A percentile compares a stretch with the other conserved stretches of the same genome.
Conservation (phyloP, 2,329 filamentous ascomycete genomes). For the Fusarium pininemorale region DNA sequence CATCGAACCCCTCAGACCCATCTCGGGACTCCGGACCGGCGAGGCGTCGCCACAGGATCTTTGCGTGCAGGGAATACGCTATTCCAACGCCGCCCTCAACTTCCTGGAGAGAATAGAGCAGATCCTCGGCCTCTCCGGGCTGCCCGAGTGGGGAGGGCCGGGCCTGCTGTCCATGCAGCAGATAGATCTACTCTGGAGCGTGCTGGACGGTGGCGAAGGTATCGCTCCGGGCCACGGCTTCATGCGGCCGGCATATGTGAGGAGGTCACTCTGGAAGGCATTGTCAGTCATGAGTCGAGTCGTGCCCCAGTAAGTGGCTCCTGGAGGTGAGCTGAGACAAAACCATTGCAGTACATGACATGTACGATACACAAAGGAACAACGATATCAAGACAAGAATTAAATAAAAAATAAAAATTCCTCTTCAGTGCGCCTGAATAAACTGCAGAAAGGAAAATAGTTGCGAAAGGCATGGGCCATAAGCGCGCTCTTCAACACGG, state of each 20-base stretch:
- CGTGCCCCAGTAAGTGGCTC: neutral
- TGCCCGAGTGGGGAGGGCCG: neutral
- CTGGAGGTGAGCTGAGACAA: neutral
- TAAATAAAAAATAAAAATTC: neutral
- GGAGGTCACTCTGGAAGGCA: neutral
- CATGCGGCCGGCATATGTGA: neutral
- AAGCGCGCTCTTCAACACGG: too few relatives aligned
- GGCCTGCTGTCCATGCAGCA: neutral
- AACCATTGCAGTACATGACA: neutral
- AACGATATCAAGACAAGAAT: neutral
- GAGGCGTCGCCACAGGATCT: neutral
- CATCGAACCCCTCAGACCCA: neutral
- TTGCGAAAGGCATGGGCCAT: too few relatives aligned
- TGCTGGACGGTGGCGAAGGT: fast-evolving
- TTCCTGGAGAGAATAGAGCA: neutral
- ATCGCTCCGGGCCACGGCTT: fast-evolving
- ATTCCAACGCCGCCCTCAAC: neutral
- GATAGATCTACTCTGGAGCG: neutral
- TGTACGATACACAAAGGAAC: fast-evolving
- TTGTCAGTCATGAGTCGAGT: neutral
- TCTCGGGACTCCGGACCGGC: neutral
- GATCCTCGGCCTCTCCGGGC: neutral
- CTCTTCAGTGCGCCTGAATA: too few relatives aligned
- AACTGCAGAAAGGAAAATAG: too few relatives aligned
- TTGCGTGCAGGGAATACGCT: neutral